These are phyloP conservation scores for Thalassia testudinum DNA, from an alignment of 116 monocot genomes.

Conservation along the genomic window DNA sequence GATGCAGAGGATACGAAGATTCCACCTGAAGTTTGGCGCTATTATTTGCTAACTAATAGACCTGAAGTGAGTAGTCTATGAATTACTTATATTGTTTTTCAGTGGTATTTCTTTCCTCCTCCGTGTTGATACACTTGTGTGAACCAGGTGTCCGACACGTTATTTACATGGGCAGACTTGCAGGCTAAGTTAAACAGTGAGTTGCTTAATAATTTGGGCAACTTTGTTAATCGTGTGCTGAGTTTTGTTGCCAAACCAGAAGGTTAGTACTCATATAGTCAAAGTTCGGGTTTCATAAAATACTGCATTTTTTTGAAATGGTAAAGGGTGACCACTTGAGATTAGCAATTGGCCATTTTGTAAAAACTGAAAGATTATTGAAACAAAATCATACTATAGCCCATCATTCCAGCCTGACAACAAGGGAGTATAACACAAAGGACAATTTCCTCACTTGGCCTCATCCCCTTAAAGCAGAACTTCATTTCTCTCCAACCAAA, in stretches of 20 bases:
- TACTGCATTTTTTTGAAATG: too few species aligned
- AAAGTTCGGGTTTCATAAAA: too few species aligned
- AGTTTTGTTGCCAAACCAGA: slow-evolving; percentile 85
- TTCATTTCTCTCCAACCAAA: too few species aligned
- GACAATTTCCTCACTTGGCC: too few species aligned
- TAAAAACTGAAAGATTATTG: too few species aligned
- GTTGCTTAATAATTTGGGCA: slow-evolving; percentile 79
- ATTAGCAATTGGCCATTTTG: too few species aligned
- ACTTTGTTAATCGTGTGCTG: slow-evolving; percentile 88
- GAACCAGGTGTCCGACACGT: slow-evolving; percentile 81
- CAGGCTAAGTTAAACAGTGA: slow-evolving; percentile 89
- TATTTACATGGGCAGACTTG: slow-evolving; percentile 92
- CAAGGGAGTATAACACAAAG: too few species aligned
- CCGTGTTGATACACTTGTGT: slow-evolving; percentile 6
- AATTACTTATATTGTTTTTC: background rate
- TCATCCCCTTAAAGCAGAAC: too few species aligned
- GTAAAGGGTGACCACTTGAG: too few species aligned
- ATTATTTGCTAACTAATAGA: slow-evolving; percentile 83
- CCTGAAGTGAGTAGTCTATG: slow-evolving; percentile 56
- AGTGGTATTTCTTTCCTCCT: background rate
- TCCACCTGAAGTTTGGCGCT: slow-evolving; percentile 94
- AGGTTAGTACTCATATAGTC: slow-evolving; percentile 66
- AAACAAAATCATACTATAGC: too few species aligned
- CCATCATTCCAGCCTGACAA: too few species aligned
- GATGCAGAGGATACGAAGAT: slow-evolving; percentile 88